Evolutionary conservation across 1,284 basidiomycete species (phyloP).

Genomic region (Sanghuangporus sanghuang): DNA sequence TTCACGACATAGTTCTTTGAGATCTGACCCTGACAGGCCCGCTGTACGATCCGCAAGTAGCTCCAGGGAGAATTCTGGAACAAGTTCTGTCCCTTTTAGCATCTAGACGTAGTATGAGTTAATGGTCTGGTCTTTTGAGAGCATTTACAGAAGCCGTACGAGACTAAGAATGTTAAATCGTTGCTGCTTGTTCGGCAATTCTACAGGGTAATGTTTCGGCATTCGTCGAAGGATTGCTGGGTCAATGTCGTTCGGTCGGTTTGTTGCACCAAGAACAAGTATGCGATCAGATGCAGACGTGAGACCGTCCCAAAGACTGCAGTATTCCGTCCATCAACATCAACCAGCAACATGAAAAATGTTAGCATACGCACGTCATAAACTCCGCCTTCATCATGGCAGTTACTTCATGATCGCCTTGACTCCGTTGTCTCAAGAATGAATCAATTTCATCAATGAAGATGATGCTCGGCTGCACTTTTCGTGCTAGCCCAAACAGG

Average conservation of each 20-base stretch:
- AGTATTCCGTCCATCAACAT: background rate
- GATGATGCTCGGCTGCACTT: slow-evolving; percentile 73
- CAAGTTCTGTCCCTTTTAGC: slow-evolving; percentile 73
- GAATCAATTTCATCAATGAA: slow-evolving; percentile 86
- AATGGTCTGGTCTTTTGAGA: background rate
- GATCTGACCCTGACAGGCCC: slow-evolving; percentile 86
- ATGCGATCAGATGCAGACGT: slow-evolving; percentile 82
- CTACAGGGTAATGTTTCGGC: slow-evolving; percentile 95
- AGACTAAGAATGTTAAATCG: slow-evolving; percentile 86
- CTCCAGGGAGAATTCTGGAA: slow-evolving; percentile 59
- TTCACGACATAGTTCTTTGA: slow-evolving; percentile 92
- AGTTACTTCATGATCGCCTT: slow-evolving; percentile 95
- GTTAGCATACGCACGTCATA: slow-evolving; percentile 74
- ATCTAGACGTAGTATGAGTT: slow-evolving; percentile 47
- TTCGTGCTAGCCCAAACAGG: slow-evolving; percentile 69
- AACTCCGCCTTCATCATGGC: slow-evolving; percentile 99
- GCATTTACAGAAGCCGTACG: slow-evolving; percentile 38
- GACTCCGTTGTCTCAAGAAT: slow-evolving; percentile 83
- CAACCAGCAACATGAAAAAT: background rate
- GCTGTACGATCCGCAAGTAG: slow-evolving; percentile 70
- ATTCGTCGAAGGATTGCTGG: slow-evolving; percentile 92
- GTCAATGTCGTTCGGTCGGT: slow-evolving; percentile 94
- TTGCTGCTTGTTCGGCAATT: slow-evolving; percentile 78
- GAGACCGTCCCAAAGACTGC: slow-evolving; percentile 97
- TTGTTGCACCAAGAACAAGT: slow-evolving; percentile 93